Percentiles rank a stretch among this genome's conserved stretches.
Conservation (phyloP, 805 yeast genomes). For the Teunomyces tritomae region DNA sequence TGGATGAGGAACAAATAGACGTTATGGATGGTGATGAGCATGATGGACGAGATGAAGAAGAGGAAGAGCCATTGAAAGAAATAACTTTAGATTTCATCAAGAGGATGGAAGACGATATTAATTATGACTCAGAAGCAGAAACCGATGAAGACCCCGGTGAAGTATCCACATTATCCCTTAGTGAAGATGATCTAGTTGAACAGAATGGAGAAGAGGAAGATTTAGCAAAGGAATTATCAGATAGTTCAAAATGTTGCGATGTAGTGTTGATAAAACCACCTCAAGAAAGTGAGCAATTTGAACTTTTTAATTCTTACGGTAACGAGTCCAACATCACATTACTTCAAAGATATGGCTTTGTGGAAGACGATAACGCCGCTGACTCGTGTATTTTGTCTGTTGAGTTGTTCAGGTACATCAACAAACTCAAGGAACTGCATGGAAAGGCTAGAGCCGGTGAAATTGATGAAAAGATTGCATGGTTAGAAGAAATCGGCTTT, state of each 20-base stretch:
- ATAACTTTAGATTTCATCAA: slow-evolving; percentile 30
- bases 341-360: slow-evolving; percentile 78
- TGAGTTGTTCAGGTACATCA: slow-evolving; percentile 40
- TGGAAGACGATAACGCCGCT: slow-evolving; percentile 44
- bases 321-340: slow-evolving; percentile 61
- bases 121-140: slow-evolving; percentile 14
- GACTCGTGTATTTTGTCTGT: slow-evolving; percentile 60
- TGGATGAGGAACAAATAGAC: slow-evolving; percentile 7
- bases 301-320: slow-evolving; percentile 83
- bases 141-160: slow-evolving; percentile 20
- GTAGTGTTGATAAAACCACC: slow-evolving; percentile 50
- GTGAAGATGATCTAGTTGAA: slow-evolving; percentile 16
- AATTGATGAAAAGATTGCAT: slow-evolving; percentile 38
- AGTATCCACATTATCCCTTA: slow-evolving; percentile 16
- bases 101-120: slow-evolving; percentile 22
- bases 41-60: slow-evolving; percentile 20
- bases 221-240: slow-evolving; percentile 32
- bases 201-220: slow-evolving; percentile 23
- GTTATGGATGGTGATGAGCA: slow-evolving; percentile 14
- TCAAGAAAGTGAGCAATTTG: slow-evolving; percentile 41
- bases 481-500: slow-evolving; percentile 51
- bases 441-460: slow-evolving; percentile 29
- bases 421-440: slow-evolving; percentile 15
- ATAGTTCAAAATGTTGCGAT: slow-evolving; percentile 62
- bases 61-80: slow-evolving; percentile 15